These are phyloP conservation scores for Taxillus chinensis DNA, from an alignment of 164 flowering plant species.

Conservation along the genomic window DNA sequence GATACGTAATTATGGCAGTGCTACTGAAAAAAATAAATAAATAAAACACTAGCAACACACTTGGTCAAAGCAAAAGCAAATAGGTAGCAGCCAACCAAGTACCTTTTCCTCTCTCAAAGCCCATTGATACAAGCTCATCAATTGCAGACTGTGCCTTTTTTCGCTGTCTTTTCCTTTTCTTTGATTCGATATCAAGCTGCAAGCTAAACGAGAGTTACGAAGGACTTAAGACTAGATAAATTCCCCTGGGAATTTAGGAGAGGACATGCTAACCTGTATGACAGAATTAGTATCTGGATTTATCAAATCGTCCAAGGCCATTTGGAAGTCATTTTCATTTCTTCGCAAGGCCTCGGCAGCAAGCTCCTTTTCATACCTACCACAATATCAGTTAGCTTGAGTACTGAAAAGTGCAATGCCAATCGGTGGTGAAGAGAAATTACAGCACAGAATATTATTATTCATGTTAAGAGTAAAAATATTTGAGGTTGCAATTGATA, in stretches of 20 bases:
- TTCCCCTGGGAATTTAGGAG: not conserved
- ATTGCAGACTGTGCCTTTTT: conserved; percentile 22
- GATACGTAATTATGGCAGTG: too few species aligned
- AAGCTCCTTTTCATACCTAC: conserved; percentile 65
- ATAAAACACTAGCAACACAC: too few species aligned
- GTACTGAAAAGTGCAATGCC: not conserved
- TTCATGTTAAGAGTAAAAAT: too few species aligned
- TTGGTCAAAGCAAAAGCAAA: too few species aligned
- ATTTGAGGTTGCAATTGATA: too few species aligned
- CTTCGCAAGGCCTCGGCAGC: conserved; percentile 92
- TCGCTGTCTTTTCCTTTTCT: conserved; percentile 46
- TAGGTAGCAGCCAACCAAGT: not conserved
- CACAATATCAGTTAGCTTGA: not conserved
- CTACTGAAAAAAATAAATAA: too few species aligned
- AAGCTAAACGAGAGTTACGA: conserved; percentile 8
- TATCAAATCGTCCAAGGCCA: conserved; percentile 82
- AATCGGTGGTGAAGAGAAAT: too few species aligned
- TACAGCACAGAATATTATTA: too few species aligned
- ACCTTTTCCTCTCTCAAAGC: conserved; percentile 77
- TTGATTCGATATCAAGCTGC: conserved; percentile 59
- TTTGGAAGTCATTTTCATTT: conserved; percentile 70
- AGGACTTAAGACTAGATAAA: not conserved
- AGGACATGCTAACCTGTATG: conserved; percentile 40
- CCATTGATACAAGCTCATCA: conserved; percentile 63
- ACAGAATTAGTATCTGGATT: conserved; percentile 56